Evolutionary conservation across 768 basidiomycete species (phyloP), one percentile per base, ranked within the genome.

Genomic region (Cubamyces lactineus): DNA sequence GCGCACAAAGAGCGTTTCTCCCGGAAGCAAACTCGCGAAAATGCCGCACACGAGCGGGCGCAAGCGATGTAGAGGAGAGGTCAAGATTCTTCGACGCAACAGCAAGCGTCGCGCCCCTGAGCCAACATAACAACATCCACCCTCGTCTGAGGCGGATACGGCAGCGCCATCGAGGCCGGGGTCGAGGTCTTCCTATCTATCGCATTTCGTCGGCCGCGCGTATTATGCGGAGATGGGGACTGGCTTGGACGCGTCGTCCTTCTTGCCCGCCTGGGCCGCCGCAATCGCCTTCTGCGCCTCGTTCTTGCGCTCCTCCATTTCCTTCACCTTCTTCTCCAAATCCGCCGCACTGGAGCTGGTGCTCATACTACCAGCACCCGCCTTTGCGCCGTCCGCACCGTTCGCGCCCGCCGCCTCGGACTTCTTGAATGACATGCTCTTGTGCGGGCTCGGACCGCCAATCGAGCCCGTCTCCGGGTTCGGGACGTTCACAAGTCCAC

Each of bases 401-500:
- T 38, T 60, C 69, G 53, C 28, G 39, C 76, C 64, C 13, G 52
- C 47, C 23, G 52, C 52, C 24, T 62, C 60, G 38, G 69, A 43
- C 65, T 79, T 84, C 67, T 90, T 91, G 69, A 93, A 93, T 46
- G 83, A 86, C 65, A 91, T 77, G 59, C 86, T 91, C 70, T 80
- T 83, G 71, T 92, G 82, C 19, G 81, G 86, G 68, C 90, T 91
- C 16, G 81, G 68, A 6, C 77, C 83, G 23, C 84, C 81, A 75
- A 89, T 88, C 19, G 85, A 82, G 19, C 88, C 89, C 2, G 87
- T 76, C 73, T 85, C 87, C 7, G 89, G 88, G 0, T 80, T 81
- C 5, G 78, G 71, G 0, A 91, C 84, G 54, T 70, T 88, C 42
- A 89, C 85, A 64, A 89, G 66, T 7, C 88, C 86, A 0, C 84